These are phyloP conservation scores for Trypanosomatidae sp. DNA, from an alignment of 208 protist genomes.

Conservation along the genomic window DNA sequence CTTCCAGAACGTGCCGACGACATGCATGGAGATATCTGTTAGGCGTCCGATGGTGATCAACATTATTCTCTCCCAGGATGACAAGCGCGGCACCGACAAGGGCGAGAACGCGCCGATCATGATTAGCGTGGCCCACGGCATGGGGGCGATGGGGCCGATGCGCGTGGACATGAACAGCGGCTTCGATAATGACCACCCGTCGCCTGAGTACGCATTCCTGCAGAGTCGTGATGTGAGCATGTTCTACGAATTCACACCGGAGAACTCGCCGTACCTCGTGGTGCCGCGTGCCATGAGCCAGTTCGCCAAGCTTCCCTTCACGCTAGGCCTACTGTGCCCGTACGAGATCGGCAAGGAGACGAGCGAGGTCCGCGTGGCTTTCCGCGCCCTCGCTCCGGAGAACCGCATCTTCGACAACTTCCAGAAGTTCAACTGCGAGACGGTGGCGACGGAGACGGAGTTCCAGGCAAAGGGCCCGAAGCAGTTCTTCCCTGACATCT, in stretches of 20 bases:
- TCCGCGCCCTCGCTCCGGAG: constrained; percentile 59
- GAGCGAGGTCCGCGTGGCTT: constrained; percentile 55
- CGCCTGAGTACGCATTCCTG: constrained; percentile 69
- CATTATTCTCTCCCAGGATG: constrained; percentile 73
- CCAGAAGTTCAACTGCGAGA: constrained; percentile 60
- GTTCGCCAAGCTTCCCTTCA: constrained; percentile 57
- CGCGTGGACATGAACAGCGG: constrained; percentile 71
- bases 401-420: constrained; percentile 76
- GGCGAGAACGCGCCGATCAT: constrained; percentile 68
- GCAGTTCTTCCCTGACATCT: constrained; percentile 86
- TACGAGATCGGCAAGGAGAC: constrained; percentile 55
- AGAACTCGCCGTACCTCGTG: constrained; percentile 81
- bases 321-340: constrained; percentile 54
- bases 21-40: constrained; percentile 69
- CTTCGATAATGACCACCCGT: constrained; percentile 80
- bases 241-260: constrained; percentile 75
- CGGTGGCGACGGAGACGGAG: constrained; percentile 63
- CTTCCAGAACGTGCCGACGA: constrained; percentile 62
- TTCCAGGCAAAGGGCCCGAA: constrained; percentile 65
- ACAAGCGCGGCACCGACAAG: constrained; percentile 72
- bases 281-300: constrained; percentile 65
- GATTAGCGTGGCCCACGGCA: constrained; percentile 75
- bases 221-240: constrained; percentile 73
- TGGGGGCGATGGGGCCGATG: constrained; percentile 44
- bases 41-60: constrained; percentile 40